phyloP scores from a whole-genome alignment of 352 stramenopile species.

The Pythium insidiosum region DNA sequence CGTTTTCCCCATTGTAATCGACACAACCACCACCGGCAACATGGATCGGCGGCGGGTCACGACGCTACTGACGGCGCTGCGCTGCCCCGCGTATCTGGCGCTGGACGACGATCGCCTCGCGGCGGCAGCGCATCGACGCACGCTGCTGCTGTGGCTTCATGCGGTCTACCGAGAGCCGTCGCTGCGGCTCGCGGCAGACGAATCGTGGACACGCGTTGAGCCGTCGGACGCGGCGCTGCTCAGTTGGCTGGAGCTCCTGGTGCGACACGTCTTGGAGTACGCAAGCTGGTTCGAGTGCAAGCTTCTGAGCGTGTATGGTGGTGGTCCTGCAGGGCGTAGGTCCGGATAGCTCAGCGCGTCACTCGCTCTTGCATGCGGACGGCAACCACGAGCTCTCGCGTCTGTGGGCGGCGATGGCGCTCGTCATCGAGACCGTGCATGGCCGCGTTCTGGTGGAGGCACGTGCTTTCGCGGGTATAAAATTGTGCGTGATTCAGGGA shows the following conservation, averaged over 20 bases:
- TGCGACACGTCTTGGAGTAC: no score
- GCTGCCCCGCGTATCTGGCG: slow-evolving; percentile 27
- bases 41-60: slow-evolving; percentile 8
- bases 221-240: slow-evolving; percentile 19
- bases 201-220: slow-evolving; percentile 19
- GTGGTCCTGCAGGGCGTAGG: no score
- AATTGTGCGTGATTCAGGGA: neutral
- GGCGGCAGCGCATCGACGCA: slow-evolving; percentile 13
- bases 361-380: no score
- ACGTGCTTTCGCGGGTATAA: neutral
- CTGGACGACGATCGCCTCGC: slow-evolving; percentile 5
- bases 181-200: slow-evolving; percentile 8
- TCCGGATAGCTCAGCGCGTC: no score
- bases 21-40: neutral
- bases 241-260: slow-evolving; percentile 24
- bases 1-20: no score
- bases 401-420: no score
- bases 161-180: slow-evolving; percentile 24
- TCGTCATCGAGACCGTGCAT: slow-evolving; percentile 28
- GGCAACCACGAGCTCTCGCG: no score
- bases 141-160: slow-evolving; percentile 36
- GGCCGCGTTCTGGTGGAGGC: slow-evolving; percentile 43
- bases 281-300: slow-evolving; percentile 3
- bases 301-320: slow-evolving; percentile 18
- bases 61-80: slow-evolving; percentile 18